phyloP scores from a whole-genome alignment of 768 basidiomycete species.

The Calocera cornea region DNA sequence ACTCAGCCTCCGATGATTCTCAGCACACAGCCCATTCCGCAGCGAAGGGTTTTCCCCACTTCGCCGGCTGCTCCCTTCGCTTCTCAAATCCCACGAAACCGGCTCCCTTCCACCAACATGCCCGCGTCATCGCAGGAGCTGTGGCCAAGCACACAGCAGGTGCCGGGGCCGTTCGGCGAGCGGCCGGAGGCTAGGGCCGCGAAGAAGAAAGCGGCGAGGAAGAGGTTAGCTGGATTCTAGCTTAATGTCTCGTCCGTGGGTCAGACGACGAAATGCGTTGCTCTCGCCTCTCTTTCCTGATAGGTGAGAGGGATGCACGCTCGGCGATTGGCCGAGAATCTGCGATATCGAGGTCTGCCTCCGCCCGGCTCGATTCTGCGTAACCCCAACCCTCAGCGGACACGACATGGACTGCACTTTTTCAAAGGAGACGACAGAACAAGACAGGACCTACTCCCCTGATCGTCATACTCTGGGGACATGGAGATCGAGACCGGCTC shows the following conservation, averaged over 20 bases:
- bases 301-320: too few relatives aligned
- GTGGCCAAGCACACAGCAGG: constrained; percentile 46
- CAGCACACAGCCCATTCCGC: constrained; percentile 1
- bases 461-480: too few relatives aligned
- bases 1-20: neutral
- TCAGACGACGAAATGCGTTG: too few relatives aligned
- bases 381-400: too few relatives aligned
- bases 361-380: too few relatives aligned
- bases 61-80: neutral
- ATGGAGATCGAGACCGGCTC: too few relatives aligned
- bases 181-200: constrained; percentile 24
- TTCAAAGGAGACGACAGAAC: too few relatives aligned
- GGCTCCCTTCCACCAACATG: neutral
- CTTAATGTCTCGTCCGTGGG: neutral
- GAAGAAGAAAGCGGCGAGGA: constrained; percentile 51
- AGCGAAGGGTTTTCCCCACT: neutral
- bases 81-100: neutral
- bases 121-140: constrained; percentile 31
- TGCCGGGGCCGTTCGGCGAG: constrained; percentile 61
- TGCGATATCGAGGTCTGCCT: too few relatives aligned
- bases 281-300: too few relatives aligned
- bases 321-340: too few relatives aligned
- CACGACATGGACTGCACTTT: too few relatives aligned
- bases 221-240: constrained; percentile 65
- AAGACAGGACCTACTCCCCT: too few relatives aligned